Evolutionary conservation across 2,329 filamentous ascomycete genomes (phyloP), one percentile per base, ranked within the genome.

Genomic region (Fusarium musae): DNA sequence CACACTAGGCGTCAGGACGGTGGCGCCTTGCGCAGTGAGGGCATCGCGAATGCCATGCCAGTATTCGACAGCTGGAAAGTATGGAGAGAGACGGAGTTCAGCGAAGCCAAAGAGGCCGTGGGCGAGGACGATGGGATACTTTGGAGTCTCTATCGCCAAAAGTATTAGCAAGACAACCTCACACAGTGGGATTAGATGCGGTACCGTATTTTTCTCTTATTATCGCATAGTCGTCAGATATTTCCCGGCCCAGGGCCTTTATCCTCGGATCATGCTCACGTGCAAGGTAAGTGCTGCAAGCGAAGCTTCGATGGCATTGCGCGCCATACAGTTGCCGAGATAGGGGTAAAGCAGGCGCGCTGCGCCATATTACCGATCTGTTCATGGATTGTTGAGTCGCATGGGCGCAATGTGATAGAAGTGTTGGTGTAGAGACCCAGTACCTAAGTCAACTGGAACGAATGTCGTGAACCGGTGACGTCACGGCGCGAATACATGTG

Each of bases 101-200:
- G 88, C 85, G 78, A 92, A 92, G 75, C 90, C 90, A 58, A 92
- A 83, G 54, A 92, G 84, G 63, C 90, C 90, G 77, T 92, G 90
- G 59, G 90, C 90, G 39, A 92, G 87, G 60, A 92, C 89, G 61
- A 92, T 87, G 49, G 90, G 89, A 72, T 91, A 78, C 74, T 87
- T 88, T 5, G 90, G 90, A 8, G 87, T 87, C 44, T 84, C 87
- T 89, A 66, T 66, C 78, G 12, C 17, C 36, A 28, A 17, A 21
- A 2, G 17, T 10, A 17, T 73, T 40, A 73, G 43, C 21, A 59
- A 39, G 26, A 12, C 13, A 23, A 16, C 26, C 13, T 23, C 7
- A 17, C 8, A 2, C 16, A 5, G 30, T 21, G 16, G 13, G 15
- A 30, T 30, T 9, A 39, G 36, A 54, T 40, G 23, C 12, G 17